phyloP scores from a whole-genome alignment of 345 rosid genomes.

The Brassica rapa region DNA sequence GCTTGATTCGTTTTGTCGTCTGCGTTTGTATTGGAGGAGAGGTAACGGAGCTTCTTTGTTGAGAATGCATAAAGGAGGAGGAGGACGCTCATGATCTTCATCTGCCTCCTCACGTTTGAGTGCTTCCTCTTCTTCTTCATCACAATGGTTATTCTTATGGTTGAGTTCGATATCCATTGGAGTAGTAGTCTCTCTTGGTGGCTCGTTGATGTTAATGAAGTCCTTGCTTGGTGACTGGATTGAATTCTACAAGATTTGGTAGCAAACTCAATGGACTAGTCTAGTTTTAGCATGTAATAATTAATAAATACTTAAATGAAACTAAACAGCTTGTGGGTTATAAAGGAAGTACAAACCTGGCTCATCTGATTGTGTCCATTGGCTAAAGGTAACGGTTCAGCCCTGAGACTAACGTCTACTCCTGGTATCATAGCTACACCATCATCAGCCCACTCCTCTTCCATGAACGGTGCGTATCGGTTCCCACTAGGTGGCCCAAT shows the following conservation, averaged over 20 bases:
- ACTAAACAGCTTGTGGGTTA: constrained; percentile 4
- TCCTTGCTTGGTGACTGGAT: constrained; percentile 35
- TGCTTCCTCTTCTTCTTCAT: constrained; percentile 25
- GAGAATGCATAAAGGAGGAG: constrained; percentile 51
- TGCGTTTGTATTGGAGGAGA: constrained; percentile 69
- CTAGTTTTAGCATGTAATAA: neutral
- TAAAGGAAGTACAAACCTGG: constrained; percentile 49
- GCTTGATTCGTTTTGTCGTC: constrained; percentile 65
- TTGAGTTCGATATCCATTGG: constrained; percentile 32
- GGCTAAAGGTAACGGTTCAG: constrained; percentile 37
- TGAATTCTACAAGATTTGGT: constrained; percentile 2
- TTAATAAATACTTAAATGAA: neutral
- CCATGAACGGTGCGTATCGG: constrained; percentile 75
- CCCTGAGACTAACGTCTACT: constrained; percentile 43
- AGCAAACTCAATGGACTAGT: constrained; percentile 1
- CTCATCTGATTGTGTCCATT: constrained; percentile 33
- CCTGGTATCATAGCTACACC: constrained; percentile 59
- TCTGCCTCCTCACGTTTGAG: constrained; percentile 27
- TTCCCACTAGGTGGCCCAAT: constrained; percentile 91
- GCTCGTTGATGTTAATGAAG: constrained; percentile 42
- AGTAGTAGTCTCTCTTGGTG: constrained; percentile 36
- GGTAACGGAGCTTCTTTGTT: constrained; percentile 65
- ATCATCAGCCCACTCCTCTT: constrained; percentile 81
- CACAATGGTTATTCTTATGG: constrained; percentile 11
- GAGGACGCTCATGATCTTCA: constrained; percentile 42